Conservation (phyloP, 495 filamentous ascomycete genomes). For the Bacidia rubella region DNA sequence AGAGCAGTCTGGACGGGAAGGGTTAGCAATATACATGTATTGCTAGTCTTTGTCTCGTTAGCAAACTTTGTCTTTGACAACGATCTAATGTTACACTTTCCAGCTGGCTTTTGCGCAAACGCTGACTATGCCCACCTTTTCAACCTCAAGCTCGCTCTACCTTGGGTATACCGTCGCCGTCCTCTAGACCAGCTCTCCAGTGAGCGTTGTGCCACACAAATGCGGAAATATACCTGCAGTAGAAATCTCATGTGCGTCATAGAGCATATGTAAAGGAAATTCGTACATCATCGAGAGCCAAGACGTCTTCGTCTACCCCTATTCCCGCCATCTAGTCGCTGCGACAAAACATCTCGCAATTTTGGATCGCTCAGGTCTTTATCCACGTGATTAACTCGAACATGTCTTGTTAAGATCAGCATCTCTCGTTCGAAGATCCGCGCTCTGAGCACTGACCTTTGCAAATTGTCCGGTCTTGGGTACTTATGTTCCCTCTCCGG, state of each 20-base stretch:
- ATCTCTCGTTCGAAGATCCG: neutral
- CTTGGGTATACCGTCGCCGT: neutral
- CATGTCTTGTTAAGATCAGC: slow-evolving; percentile 45
- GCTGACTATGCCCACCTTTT: neutral
- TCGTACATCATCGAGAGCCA: slow-evolving; percentile 9
- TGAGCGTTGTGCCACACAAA: neutral
- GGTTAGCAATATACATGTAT: neutral
- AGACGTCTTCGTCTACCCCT: slow-evolving; percentile 63
- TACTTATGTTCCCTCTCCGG: slow-evolving; percentile 93
- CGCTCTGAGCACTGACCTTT: slow-evolving; percentile 49
- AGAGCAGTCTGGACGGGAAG: too few relatives aligned
- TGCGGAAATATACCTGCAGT: neutral
- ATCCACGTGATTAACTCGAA: slow-evolving; percentile 76
- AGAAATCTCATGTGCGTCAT: neutral
- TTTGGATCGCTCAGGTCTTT: slow-evolving; percentile 72
- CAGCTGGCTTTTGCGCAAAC: neutral
- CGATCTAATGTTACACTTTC: too few relatives aligned
- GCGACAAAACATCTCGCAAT: slow-evolving; percentile 67
- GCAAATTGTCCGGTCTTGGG: slow-evolving; percentile 90
- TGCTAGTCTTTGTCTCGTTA: too few relatives aligned
- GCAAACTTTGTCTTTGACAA: too few relatives aligned
- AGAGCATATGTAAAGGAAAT: neutral
- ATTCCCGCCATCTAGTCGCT: slow-evolving; percentile 72
- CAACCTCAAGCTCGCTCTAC: neutral
- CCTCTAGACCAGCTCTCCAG: neutral